Evolutionary conservation across 805 yeast species (phyloP), one percentile per base, ranked within the genome.

Genomic region (Tetrapisispora nanseiensis): DNA sequence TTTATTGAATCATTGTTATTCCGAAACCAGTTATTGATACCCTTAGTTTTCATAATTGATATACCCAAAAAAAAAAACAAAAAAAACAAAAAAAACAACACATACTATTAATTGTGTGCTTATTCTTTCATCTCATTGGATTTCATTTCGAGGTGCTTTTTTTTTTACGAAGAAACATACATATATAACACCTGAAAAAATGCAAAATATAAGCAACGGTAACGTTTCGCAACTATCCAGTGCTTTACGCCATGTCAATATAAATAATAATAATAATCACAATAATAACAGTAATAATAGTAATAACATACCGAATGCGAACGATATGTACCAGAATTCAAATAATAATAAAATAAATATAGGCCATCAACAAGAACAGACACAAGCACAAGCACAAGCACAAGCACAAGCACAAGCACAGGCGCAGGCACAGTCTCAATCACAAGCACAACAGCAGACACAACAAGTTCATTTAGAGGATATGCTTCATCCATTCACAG

Each of bases 181-280:
- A n/a, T n/a, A n/a, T n/a, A n/a, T n/a, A n/a, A n/a, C n/a, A n/a
- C n/a, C n/a, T n/a, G n/a, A n/a, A n/a, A n/a, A n/a, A n/a, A 33
- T 33, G 37, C 37, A 33, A 21, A 38, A 32, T 32, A 39, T 22
- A 23, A 32, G 26, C 21, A 33, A 28, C 19, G 35, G 29, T 15
- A 48, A 49, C n/a, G 55, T 69, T 26, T 61, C 67, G 4, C 58
- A 61, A 29, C 47, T 62, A 24, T 62, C 66, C 8, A 60, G 54
- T 39, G 66, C 66, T 8, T 51, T 62, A 27, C 62, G 61, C 35
- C 61, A 57, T 39, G 63, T 62, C n/a, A 56, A 57, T 41, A 34
- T 62, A 29, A 58, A 61, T 18, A 60, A 51, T 21, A 33, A 57
- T 40, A 49, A 52, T 44, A 51, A 55, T 16, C 9, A 15, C 6